Evolutionary conservation across 2,329 filamentous ascomycete species (phyloP).

Genomic region (Sporothrix protearum): DNA sequence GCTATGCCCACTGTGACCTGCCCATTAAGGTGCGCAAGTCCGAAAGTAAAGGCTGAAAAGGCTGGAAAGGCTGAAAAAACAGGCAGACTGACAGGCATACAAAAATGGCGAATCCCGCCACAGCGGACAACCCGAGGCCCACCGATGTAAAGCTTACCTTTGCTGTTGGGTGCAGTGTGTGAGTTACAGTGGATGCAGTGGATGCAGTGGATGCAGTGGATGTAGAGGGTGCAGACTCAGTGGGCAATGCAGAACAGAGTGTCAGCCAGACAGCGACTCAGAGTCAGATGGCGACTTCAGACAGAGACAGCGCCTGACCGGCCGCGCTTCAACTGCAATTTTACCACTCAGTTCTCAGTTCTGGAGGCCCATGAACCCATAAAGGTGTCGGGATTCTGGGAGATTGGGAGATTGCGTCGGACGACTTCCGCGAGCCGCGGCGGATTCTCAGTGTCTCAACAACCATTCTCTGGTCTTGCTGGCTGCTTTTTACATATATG

Average conservation of each 20-base stretch:
- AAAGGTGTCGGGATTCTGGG: too few species aligned
- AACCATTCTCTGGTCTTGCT: not conserved
- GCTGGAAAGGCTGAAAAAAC: too few species aligned
- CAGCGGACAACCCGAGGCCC: not conserved
- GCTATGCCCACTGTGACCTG: not conserved
- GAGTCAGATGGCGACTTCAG: too few species aligned
- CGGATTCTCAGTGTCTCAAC: not conserved
- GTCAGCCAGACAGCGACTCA: not conserved
- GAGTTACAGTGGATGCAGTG: not conserved
- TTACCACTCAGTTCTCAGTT: too few species aligned
- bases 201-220: not conserved
- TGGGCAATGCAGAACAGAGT: not conserved
- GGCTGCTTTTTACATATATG: not conserved
- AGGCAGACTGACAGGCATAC: not conserved
- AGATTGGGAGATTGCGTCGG: not conserved
- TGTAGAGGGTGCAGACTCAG: too few species aligned
- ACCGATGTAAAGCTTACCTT: constrained; percentile 1
- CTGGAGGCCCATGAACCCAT: too few species aligned
- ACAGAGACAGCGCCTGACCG: too few species aligned
- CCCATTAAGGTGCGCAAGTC: constrained; percentile 7
- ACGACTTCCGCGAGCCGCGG: constrained; percentile 13
- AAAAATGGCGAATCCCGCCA: constrained; percentile 16
- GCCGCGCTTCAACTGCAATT: too few species aligned
- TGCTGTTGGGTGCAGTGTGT: not conserved
- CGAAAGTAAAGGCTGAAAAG: not conserved